Evolutionary conservation across 495 filamentous ascomycete genomes (phyloP), one percentile per base, ranked within the genome.

Genomic region (Aspergillus avenaceus): DNA sequence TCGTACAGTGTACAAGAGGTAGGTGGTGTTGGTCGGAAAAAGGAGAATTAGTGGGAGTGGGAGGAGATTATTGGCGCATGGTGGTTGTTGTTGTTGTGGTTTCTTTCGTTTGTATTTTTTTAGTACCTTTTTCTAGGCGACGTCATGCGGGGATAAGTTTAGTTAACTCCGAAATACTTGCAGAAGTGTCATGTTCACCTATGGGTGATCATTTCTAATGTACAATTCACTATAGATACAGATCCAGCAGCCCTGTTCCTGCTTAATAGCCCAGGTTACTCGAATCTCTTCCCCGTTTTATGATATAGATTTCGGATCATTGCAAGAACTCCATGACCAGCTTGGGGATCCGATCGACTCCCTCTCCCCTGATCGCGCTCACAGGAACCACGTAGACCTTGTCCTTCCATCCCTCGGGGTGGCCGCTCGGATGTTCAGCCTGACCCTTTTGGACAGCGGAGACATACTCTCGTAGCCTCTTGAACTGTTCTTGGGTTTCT

Each of bases 351-450:
- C 80, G 77, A 49, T 86, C 79, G 9, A 95, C 83, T 7, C 92
- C 92, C 62, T 97, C 82, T 16, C 84, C 87, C 37, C 80, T 77
- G 53, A 96, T 88, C 45, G 95, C 93, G 63, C 90, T 92, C 47
- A 98, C 84, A 2, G 93, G 93, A 54, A 97, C 82, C 19, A 82
- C 84, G 18, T 70, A 69, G 13, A 91, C 67, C 23, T 78, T 75
- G 43, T 81, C 72, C 37, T 72, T 83, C 86, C 87, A 91, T 22
- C 78, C 80, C 49, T 84, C 75, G 44, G 77, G 65, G 57, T 84
- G 76, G 1, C 83, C 82, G 51, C 84, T 86, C 0, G 90, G 90
- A 69, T 96, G 90, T 32, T 74, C 72, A 37, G 76, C 70, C 12
- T 69, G 66, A 1, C 84, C 80, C 13, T 73, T 65, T 28, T 77